Percentiles rank a stretch among this genome's conserved stretches.
These are phyloP conservation scores for Batkoa obscura DNA, from an alignment of 371 early-diverging fungal genomes.

Conservation along the genomic window DNA sequence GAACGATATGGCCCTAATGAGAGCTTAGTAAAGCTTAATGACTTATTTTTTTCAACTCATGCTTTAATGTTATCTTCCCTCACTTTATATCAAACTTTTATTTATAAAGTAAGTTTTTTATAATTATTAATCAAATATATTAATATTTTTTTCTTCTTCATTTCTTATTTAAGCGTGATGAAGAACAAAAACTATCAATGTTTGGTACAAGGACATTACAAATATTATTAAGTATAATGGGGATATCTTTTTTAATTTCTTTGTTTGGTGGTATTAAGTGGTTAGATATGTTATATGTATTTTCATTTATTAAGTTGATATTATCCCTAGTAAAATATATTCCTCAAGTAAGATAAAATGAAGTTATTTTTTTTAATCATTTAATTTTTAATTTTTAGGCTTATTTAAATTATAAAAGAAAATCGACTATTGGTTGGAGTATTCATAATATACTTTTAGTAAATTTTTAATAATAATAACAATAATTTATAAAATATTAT, in stretches of 20 bases:
- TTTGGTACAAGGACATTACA: conserved; percentile 12
- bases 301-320: conserved; percentile 60
- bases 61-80: conserved; percentile 46
- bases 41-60: conserved; percentile 74
- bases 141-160: too few relatives aligned
- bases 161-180: conserved; percentile 16
- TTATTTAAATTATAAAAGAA: conserved; percentile 46
- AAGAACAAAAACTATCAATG: conserved; percentile 18
- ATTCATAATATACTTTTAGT: conserved; percentile 71
- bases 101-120: conserved; percentile 39
- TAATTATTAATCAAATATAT: not conserved
- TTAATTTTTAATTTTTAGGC: conserved; percentile 16
- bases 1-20: conserved; percentile 41
- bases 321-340: conserved; percentile 70
- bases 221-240: conserved; percentile 17
- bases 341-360: conserved; percentile 48
- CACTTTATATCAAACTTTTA: conserved; percentile 44
- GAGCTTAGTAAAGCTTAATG: conserved; percentile 64
- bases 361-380: not conserved
- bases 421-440: conserved; percentile 85
- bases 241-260: conserved; percentile 18
- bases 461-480: too few relatives aligned
- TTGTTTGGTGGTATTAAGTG: conserved; percentile 16
- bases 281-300: conserved; percentile 49
- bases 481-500: not conserved